Evolutionary conservation across 768 basidiomycete genomes (phyloP).

Genomic region (Symmetrospora coprosmae): DNA sequence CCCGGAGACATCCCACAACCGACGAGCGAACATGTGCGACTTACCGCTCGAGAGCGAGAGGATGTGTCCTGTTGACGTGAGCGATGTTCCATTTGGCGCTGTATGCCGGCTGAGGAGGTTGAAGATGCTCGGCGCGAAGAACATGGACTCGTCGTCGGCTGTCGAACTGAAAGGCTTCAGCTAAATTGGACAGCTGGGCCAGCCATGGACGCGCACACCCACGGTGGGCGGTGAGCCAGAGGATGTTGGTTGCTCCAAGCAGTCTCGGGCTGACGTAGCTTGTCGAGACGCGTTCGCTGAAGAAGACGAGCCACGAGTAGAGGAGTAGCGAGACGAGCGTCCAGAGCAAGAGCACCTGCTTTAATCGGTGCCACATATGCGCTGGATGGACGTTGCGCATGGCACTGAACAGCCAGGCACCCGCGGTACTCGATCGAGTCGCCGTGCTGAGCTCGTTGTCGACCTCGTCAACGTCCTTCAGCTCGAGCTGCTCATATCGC

Average conservation of each 20-base stretch:
- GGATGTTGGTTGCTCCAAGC: not conserved
- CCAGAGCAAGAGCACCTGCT: too few relatives aligned
- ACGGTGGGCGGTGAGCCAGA: constrained; percentile 34
- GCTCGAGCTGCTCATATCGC: too few relatives aligned
- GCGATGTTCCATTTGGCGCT: not conserved
- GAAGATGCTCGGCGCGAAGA: constrained; percentile 30
- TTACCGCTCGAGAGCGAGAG: constrained; percentile 29
- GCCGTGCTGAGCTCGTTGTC: too few relatives aligned
- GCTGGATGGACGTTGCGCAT: too few relatives aligned
- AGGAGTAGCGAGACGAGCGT: not conserved
- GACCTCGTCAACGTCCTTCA: too few relatives aligned
- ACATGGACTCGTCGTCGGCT: constrained; percentile 35
- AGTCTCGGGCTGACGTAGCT: constrained; percentile 15
- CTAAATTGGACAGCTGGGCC: not conserved
- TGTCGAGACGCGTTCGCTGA: not conserved
- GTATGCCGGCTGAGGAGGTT: constrained; percentile 8
- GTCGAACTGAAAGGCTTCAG: not conserved
- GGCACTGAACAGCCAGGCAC: too few relatives aligned
- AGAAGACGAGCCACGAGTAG: constrained; percentile 7
- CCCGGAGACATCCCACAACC: not conserved
- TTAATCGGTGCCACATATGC: too few relatives aligned
- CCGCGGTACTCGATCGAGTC: too few relatives aligned
- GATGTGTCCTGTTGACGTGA: not conserved
- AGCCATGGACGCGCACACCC: not conserved
- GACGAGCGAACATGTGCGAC: not conserved